Evolutionary conservation across 495 filamentous ascomycete species (phyloP), one percentile per base, ranked within the genome.

Genomic region (Penicillium flavigenum): DNA sequence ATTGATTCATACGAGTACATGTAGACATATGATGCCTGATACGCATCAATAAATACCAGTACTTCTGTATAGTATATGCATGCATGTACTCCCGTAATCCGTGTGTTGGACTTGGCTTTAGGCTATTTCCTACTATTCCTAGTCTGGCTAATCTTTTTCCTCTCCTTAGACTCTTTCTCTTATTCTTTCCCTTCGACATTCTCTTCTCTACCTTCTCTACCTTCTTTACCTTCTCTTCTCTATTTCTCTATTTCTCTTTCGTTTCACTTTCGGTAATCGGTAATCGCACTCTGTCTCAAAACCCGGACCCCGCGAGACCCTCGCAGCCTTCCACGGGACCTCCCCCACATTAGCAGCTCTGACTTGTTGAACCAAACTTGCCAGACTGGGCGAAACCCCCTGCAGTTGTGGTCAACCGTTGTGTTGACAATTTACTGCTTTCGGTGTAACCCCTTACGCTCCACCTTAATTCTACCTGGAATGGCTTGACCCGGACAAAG

Each of bases 401-500:
- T 38, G n/a, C 27, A 31, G 46, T 19, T 12, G 27, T 19, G 27
- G 5, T 48, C 27, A n/a, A 47, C 24, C 14, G 26, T 1, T 11
- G 1, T 53, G 50, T 76, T 75, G 71, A 73, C 72, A 68, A 70
- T 61, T 73, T 73, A 63, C 73, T 72, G 43, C 63, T 71, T 71
- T 68, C 51, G 67, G 68, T 36, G 27, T 46, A 29, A 41, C 57
- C 57, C 58, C 54, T 58, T 42, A 42, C 34, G 39, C 39, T 58
- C 34, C 12, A 55, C 50, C 16, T 20, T 45, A 36, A 19, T 31
- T 29, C 22, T 44, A 36, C 56, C 53, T 72, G 72, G 72, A 42
- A 77, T 77, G 74, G 72, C 65, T 63, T 72, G 62, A 74, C 65
- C 54, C 63, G 62, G 27, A n/a, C 41, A 26, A 26, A 58, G 27